Conservation (phyloP, 257 asterid genomes). For the Solanum acaule region DNA sequence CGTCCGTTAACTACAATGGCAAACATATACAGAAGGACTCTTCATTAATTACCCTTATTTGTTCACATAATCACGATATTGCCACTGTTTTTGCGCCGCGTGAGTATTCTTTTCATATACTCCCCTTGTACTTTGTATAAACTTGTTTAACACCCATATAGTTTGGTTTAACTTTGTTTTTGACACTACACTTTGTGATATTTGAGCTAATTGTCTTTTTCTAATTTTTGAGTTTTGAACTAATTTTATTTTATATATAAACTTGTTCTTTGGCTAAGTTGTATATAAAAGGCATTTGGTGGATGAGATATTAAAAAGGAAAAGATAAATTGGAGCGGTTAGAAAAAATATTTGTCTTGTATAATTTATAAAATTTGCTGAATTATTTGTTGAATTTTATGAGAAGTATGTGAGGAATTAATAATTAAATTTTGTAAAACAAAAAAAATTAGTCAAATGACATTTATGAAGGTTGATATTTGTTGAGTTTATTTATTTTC, state of each 20-base stretch:
- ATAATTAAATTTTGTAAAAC: background rate
- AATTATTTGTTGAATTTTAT: background rate
- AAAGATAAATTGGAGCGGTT: background rate
- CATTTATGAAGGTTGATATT: background rate
- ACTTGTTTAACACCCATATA: background rate
- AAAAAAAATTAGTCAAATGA: background rate
- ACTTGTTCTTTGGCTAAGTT: background rate
- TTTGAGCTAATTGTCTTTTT: background rate
- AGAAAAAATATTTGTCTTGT: background rate
- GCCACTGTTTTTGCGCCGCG: constrained; percentile 9
- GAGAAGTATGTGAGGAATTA: background rate
- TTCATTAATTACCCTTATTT: constrained; percentile 1
- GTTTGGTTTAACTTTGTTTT: background rate
- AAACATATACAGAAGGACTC: constrained; percentile 1
- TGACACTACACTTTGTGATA: background rate
- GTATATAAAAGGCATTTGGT: background rate
- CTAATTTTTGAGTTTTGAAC: background rate
- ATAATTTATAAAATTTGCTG: background rate
- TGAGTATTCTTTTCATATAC: background rate
- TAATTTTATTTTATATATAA: background rate
- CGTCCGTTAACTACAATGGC: constrained; percentile 18
- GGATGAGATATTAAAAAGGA: background rate
- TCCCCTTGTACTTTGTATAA: background rate
- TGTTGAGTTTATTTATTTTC: background rate
- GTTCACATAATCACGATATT: background rate